phyloP scores from a whole-genome alignment of 495 filamentous ascomycete genomes.

The Aspergillus avenaceus region DNA sequence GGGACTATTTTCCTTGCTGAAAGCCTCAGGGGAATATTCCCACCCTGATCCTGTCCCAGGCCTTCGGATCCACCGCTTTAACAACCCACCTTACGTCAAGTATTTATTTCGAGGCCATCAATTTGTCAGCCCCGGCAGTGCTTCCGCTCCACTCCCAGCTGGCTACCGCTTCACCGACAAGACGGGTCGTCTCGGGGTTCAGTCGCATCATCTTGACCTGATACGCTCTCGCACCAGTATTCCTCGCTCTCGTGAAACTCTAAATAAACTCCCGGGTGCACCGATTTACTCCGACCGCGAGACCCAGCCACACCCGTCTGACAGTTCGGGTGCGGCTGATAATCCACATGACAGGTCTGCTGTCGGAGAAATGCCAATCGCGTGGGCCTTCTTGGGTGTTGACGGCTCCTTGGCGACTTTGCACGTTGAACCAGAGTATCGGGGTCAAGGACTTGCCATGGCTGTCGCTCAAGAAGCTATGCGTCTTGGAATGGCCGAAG shows the following conservation, averaged over 20 bases:
- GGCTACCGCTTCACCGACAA: conserved; percentile 30
- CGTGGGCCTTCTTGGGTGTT: conserved; percentile 40
- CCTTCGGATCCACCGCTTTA: conserved; percentile 30
- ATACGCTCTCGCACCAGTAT: conserved; percentile 38
- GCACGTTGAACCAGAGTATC: conserved; percentile 46
- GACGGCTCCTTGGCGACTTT: conserved; percentile 47
- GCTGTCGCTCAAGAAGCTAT: conserved; percentile 33
- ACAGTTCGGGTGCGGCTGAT: conserved; percentile 1
- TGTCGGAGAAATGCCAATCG: conserved; percentile 32
- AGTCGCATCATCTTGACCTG: conserved; percentile 27
- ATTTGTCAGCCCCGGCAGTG: conserved; percentile 9
- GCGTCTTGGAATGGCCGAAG: conserved; percentile 22
- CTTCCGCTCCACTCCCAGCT: conserved; percentile 13
- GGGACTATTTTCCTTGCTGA: conserved; percentile 23
- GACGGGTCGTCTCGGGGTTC: conserved; percentile 20
- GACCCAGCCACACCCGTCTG: not conserved
- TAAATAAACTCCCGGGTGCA: conserved; percentile 28
- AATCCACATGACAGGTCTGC: not conserved
- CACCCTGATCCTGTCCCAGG: conserved; percentile 5
- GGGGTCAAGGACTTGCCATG: conserved; percentile 41
- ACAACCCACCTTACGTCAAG: conserved; percentile 32
- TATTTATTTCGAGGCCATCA: conserved; percentile 22
- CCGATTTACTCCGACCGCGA: conserved; percentile 23
- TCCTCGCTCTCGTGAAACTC: conserved; percentile 25
- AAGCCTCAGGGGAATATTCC: conserved; percentile 9